Evolutionary conservation across 306 rosid genomes (phyloP), one percentile per base, ranked within the genome.

Genomic region (Inga leiocalycina): DNA sequence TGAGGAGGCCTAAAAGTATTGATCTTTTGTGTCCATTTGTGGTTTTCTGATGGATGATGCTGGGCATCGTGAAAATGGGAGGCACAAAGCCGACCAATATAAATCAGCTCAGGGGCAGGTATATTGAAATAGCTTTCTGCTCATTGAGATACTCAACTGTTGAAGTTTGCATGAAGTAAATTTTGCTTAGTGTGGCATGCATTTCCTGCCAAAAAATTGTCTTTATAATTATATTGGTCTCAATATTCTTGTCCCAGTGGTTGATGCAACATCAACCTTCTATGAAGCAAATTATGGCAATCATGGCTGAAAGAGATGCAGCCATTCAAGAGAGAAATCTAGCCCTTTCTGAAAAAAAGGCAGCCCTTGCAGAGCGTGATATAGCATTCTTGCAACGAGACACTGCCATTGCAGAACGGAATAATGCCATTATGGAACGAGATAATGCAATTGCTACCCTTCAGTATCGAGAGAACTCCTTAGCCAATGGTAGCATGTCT

Each of bases 61-160:
- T 41, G 97, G 95, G 80, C 97, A 92, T 79, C 93, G 92, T 75
- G 99, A 97, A 83, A 94, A 94, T 89, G 99, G 95, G 77, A 87
- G 99, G 84, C 95, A 90, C 90, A 92, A 90, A 88, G 93, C 93
- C 14, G 98, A 96, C 71, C 99, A 89, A 46, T 94, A 89, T 81
- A 96, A 96, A 90, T 27, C 95, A 75, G 89, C 98, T 70, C 99
- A 94, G 87, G 93, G 97, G 52, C 99, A 94, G 99, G 99, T 97
- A 89, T 59, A 5, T n/a, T 71, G 66, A 74, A 49, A 30, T 62
- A 64, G 78, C 30, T 32, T 59, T 65, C 24, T 77, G n/a, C 56
- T 30, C 24, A 43, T 20, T 10, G 48, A 78, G 70, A 24, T 34
- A 62, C 74, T 46, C 37, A 10, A 62, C 66, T 45, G 24, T 83